A percentile compares a stretch with the other conserved stretches of the same genome.
Conservation (phyloP, 2,329 filamentous ascomycete genomes). For the Onygenales sp. region DNA sequence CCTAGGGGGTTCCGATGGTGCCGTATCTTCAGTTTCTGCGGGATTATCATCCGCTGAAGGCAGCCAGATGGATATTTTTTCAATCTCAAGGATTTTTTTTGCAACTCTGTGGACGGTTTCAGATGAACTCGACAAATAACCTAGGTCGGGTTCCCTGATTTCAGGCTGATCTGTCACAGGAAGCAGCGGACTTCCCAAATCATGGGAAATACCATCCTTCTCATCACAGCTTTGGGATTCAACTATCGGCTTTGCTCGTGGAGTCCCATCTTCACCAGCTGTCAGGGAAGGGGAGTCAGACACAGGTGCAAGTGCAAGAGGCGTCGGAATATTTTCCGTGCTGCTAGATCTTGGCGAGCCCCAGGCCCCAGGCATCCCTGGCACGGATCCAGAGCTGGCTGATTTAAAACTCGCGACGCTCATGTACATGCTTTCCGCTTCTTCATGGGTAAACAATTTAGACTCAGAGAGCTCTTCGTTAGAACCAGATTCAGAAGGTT, state of each 20-base stretch:
- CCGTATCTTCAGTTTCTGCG: constrained; percentile 5
- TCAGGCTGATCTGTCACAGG: not conserved
- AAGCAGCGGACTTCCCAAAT: constrained; percentile 6
- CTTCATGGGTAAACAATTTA: constrained; percentile 38
- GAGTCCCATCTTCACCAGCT: constrained; percentile 15
- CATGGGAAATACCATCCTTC: constrained; percentile 2
- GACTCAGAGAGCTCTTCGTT: constrained; percentile 35
- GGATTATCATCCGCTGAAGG: constrained; percentile 16
- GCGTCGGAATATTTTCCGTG: constrained; percentile 3
- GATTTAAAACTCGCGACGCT: constrained; percentile 45
- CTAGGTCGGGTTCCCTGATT: not conserved
- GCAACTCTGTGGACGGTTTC: constrained; percentile 20
- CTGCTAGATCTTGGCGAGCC: constrained; percentile 19
- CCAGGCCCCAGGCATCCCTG: constrained; percentile 36
- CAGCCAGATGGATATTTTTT: constrained; percentile 27
- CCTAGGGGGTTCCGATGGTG: constrained; percentile 6
- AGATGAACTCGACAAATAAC: constrained; percentile 3
- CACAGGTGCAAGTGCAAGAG: not conserved
- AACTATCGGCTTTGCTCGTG: constrained; percentile 18
- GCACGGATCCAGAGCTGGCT: constrained; percentile 16
- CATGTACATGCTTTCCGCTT: constrained; percentile 44
- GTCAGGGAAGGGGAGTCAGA: constrained; percentile 1
- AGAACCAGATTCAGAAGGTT: not conserved
- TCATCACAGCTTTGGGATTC: constrained; percentile 11
- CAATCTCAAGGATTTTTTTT: constrained; percentile 27